Evolutionary conservation across 176 grass and related monocot genomes (phyloP).

Genomic region (Bolboschoenus planiculmis): DNA sequence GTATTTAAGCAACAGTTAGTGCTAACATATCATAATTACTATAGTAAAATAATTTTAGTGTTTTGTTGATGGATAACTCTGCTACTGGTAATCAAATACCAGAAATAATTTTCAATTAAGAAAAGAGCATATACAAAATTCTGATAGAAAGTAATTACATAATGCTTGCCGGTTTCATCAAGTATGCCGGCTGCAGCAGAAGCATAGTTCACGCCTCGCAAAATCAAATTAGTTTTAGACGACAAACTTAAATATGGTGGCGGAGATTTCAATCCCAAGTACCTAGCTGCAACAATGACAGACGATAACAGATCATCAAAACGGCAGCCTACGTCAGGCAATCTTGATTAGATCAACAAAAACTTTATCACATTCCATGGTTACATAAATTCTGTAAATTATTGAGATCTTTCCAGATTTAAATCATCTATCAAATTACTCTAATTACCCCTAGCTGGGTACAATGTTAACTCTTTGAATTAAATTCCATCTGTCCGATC

Average conservation of each 20-base stretch:
- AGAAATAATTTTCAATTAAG: neutral
- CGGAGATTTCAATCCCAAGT: constrained; percentile 28
- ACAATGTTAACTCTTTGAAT: too few relatives aligned
- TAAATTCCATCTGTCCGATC: too few relatives aligned
- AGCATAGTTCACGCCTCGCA: constrained; percentile 45
- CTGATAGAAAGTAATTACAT: constrained; percentile 12
- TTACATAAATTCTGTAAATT: neutral
- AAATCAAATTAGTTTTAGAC: constrained; percentile 17
- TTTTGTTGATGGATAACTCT: neutral
- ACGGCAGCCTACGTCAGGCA: too few relatives aligned
- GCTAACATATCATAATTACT: neutral
- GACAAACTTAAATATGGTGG: constrained; percentile 24
- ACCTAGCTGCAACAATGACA: constrained; percentile 2
- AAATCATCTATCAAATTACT: too few relatives aligned
- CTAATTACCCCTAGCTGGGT: too few relatives aligned
- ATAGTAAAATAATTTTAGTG: neutral
- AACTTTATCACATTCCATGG: neutral
- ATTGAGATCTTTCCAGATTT: too few relatives aligned
- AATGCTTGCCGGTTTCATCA: constrained; percentile 31
- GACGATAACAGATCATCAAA: neutral
- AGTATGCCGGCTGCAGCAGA: constrained; percentile 40
- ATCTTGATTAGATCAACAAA: constrained; percentile 1
- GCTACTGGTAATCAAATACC: neutral
- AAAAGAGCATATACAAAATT: neutral
- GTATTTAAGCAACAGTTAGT: neutral